These are phyloP conservation scores for Aspergillus latus DNA, from an alignment of 2,329 filamentous ascomycete genomes.

Conservation along the genomic window DNA sequence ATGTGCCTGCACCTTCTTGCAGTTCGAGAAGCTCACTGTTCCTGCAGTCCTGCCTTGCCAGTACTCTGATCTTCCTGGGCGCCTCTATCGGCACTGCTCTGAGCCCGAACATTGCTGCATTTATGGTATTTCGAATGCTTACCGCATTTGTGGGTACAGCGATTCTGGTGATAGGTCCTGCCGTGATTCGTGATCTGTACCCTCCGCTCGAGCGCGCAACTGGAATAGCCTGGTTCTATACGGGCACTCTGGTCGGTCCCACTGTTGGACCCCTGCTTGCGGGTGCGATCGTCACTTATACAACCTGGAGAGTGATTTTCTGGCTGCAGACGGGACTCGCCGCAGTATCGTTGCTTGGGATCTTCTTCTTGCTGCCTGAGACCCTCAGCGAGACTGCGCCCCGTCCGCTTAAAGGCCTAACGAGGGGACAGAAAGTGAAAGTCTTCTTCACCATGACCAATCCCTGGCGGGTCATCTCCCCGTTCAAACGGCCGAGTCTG, in stretches of 20 bases:
- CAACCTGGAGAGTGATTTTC: slow-evolving; percentile 72
- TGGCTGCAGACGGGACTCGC: slow-evolving; percentile 72
- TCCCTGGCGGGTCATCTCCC: slow-evolving; percentile 61
- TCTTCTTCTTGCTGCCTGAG: slow-evolving; percentile 69
- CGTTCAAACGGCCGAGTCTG: slow-evolving; percentile 67
- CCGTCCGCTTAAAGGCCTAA: slow-evolving; percentile 60
- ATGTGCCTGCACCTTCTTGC: slow-evolving; percentile 25
- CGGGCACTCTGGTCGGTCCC: slow-evolving; percentile 69
- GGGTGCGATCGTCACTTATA: slow-evolving; percentile 31
- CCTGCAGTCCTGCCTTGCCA: slow-evolving; percentile 56
- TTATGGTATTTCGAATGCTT: slow-evolving; percentile 72
- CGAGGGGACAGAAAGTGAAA: slow-evolving; percentile 49
- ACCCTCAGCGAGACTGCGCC: slow-evolving; percentile 67
- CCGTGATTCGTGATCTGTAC: slow-evolving; percentile 68
- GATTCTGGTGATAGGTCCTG: slow-evolving; percentile 70
- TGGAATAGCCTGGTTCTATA: slow-evolving; percentile 71
- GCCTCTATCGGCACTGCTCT: slow-evolving; percentile 73
- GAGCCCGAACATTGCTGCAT: slow-evolving; percentile 67
- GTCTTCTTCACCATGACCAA: slow-evolving; percentile 65
- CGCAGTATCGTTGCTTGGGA: slow-evolving; percentile 57
- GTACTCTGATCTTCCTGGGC: slow-evolving; percentile 63
- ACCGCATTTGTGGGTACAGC: slow-evolving; percentile 74
- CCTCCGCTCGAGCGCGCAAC: slow-evolving; percentile 68
- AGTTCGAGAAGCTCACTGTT: background rate
- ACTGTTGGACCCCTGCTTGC: slow-evolving; percentile 54